phyloP scores from a whole-genome alignment of 2,329 filamentous ascomycete genomes.

The Biscogniauxia marginata region DNA sequence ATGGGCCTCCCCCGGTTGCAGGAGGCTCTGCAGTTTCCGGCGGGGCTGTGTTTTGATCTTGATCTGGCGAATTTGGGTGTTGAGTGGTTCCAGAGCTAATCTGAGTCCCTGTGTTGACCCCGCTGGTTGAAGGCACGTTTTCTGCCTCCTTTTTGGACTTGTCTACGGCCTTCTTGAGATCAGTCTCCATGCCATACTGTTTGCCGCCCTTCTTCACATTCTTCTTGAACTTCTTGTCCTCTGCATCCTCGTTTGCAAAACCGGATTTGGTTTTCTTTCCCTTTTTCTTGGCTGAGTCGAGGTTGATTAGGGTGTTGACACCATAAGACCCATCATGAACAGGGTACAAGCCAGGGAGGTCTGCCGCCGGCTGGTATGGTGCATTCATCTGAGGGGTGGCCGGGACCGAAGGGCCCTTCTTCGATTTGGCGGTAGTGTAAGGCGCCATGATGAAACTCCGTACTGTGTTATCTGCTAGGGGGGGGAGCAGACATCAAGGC shows the following conservation, averaged over 20 bases:
- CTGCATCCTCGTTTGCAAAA: conserved; percentile 21
- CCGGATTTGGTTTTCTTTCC: conserved; percentile 14
- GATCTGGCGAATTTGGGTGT: too few species aligned
- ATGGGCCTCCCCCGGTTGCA: too few species aligned
- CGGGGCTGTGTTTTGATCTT: too few species aligned
- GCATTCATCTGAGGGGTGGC: conserved; percentile 6
- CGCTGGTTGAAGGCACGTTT: conserved; percentile 3
- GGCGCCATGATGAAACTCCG: conserved; percentile 11
- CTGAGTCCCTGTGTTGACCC: too few species aligned
- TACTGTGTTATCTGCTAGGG: neutral
- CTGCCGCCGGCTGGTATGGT: conserved; percentile 6
- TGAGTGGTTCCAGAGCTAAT: too few species aligned
- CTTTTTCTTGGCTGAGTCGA: conserved; percentile 15
- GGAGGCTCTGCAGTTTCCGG: too few species aligned
- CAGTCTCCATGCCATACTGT: conserved; percentile 20
- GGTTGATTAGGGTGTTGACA: conserved; percentile 28
- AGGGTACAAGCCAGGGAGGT: conserved; percentile 27
- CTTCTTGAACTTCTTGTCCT: conserved; percentile 17
- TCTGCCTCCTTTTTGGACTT: conserved; percentile 19
- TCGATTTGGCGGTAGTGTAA: conserved; percentile 4
- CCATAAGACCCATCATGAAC: conserved; percentile 32
- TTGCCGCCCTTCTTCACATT: conserved; percentile 7
- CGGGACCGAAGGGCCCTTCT: neutral
- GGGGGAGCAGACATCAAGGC: neutral
- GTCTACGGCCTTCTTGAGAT: conserved; percentile 17